Base-by-base conservation (phyloP, 495 filamentous ascomycete species). In the Evansstolkia leycettana region DNA sequence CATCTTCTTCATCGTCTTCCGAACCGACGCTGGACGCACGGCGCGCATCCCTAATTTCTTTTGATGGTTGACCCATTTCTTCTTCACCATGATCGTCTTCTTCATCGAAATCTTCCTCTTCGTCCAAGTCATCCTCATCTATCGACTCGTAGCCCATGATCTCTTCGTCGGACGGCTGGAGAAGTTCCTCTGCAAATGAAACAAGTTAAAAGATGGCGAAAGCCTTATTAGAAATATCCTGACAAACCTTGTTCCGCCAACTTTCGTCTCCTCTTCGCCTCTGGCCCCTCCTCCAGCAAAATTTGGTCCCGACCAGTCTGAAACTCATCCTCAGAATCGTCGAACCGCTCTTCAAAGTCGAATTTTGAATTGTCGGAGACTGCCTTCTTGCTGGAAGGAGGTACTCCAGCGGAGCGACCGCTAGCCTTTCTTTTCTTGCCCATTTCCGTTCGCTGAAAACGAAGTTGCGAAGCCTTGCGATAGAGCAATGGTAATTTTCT, bases 291-390 rank as follows among this genome's bases (percentile, higher is more conserved):
- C 30, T 90, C 84, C 17, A 98, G 65, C 46, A 92, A 57, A 35
- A 98, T 73, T 45, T 84, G 77, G 55, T 96, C 89, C 19, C 82
- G 73, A 37, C 82, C 75, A 26, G 83, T 60, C 46, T 82, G 80
- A 58, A 94, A 93, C 40, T 90, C 86, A 59, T 98, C 90, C 48
- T 92, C 84, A 1, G 85, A 89, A 50, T 92, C 78, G 47, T 88
- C 85, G 43, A 94, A 79, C 49, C 89, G 80, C 52, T 82, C 74
- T 61, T 80, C 88, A n/a, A 76, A 72, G 34, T 65, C 46, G 33
- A 55, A 69, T 39, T 62, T 65, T 29, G 63, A 48, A 11, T 43
- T 45, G 28, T 47, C 47, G n/a, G 47, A 44, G 7, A 51, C 43
- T 23, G 76, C 55, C 33, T 70, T 62, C 20, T 72, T 65, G 35